Percentiles rank a stretch among this genome's conserved stretches.
Evolutionary conservation across 495 filamentous ascomycete genomes (phyloP).

Genomic region (Neohortaea acidophila): DNA sequence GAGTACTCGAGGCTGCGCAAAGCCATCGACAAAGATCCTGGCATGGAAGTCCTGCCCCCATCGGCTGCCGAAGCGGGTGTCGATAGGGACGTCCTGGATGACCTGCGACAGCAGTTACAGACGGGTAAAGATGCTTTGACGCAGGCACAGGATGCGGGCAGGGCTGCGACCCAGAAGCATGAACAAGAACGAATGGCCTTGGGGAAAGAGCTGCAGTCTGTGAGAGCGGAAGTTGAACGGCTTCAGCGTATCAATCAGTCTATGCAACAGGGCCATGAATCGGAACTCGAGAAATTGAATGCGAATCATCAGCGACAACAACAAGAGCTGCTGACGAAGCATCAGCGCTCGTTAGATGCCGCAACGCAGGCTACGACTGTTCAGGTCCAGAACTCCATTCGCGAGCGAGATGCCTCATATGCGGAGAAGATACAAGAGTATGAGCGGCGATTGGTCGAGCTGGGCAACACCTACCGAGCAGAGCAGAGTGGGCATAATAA

Average conservation of each 20-base stretch:
- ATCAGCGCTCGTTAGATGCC: conserved; percentile 12
- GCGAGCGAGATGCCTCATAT: conserved; percentile 2
- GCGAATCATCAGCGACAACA: conserved; percentile 34
- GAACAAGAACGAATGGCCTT: conserved; percentile 61
- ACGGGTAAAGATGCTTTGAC: conserved; percentile 54
- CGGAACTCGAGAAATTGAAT: conserved; percentile 29
- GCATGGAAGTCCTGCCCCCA: conserved; percentile 55
- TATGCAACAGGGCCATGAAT: conserved; percentile 54
- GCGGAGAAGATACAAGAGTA: conserved; percentile 14
- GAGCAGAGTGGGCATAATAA: conserved; percentile 18
- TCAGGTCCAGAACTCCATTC: conserved; percentile 1
- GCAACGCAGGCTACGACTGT: conserved; percentile 1
- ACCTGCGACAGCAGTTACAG: conserved; percentile 59
- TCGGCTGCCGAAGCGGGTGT: conserved; percentile 26
- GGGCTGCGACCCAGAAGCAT: conserved; percentile 46
- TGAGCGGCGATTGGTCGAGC: conserved; percentile 10
- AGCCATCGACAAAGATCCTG: conserved; percentile 84
- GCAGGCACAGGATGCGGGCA: conserved; percentile 48
- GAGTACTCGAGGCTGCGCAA: conserved; percentile 76
- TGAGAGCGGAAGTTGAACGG: conserved; percentile 44
- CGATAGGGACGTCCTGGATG: conserved; percentile 46
- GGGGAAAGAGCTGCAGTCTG: conserved; percentile 60
- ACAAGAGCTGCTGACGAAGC: conserved; percentile 16
- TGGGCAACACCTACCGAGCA: conserved; percentile 16
- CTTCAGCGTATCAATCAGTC: conserved; percentile 56